Percentiles rank a stretch among this genome's conserved stretches.
Evolutionary conservation across 805 yeast genomes (phyloP).

Genomic region (Metschnikowia santaceciliae): DNA sequence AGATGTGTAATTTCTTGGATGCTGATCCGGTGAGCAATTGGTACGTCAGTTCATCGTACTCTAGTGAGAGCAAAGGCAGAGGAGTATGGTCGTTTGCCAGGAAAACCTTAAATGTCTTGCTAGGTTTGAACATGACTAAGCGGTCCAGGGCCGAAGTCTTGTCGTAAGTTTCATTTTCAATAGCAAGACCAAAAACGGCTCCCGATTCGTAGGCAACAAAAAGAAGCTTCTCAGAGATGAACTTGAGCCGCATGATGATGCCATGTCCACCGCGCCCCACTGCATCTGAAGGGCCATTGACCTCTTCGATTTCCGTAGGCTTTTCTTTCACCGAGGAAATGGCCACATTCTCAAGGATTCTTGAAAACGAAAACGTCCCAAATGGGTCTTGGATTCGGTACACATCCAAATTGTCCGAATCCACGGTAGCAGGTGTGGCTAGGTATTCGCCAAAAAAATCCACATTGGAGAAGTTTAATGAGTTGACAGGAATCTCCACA

Average conservation of each 20-base stretch:
- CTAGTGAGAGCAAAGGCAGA: constrained; percentile 50
- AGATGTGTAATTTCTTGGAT: constrained; percentile 36
- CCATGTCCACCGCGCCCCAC: constrained; percentile 42
- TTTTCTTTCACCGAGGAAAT: neutral
- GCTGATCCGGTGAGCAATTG: constrained; percentile 46
- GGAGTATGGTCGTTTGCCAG: constrained; percentile 43
- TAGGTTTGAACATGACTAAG: constrained; percentile 25
- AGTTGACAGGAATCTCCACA: constrained; percentile 61
- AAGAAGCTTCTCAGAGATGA: constrained; percentile 30
- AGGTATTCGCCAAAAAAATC: constrained; percentile 21
- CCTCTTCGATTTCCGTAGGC: constrained; percentile 9
- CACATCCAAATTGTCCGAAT: constrained; percentile 63
- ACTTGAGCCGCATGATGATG: constrained; percentile 57
- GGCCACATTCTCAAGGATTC: constrained; percentile 34
- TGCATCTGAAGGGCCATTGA: constrained; percentile 1
- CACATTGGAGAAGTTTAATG: constrained; percentile 70
- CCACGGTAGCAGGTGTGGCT: constrained; percentile 60
- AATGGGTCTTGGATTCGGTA: constrained; percentile 36
- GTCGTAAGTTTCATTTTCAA: constrained; percentile 15
- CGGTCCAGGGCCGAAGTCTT: constrained; percentile 4
- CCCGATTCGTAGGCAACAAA: constrained; percentile 76
- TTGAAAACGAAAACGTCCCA: constrained; percentile 18
- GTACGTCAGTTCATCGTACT: constrained; percentile 19
- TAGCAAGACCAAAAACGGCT: constrained; percentile 32
- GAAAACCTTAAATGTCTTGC: constrained; percentile 17